Base-by-base conservation (phyloP, 1,284 basidiomycete genomes). In the Puccinia horiana region DNA sequence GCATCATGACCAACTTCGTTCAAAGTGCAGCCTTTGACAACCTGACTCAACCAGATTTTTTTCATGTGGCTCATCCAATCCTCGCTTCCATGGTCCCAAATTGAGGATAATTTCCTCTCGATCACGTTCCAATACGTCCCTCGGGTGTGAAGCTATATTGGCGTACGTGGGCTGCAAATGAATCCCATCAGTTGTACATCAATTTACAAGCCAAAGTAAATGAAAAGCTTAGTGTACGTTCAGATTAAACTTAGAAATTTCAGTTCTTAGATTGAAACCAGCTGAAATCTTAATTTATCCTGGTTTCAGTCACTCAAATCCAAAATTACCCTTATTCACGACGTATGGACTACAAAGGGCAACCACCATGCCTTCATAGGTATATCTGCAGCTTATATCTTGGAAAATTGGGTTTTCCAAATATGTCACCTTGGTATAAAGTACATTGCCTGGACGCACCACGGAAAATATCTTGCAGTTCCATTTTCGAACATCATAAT, bases 341-440 rank as follows among this genome's bases (percentile, higher is more conserved):
- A 47, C 49, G 20, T 52, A 8, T 52, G 42, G 70, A 52, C n/a
- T 32, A 74, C 47, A 23, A 74, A 56, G 54, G 49, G 72, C 2
- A 54, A 54, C 37, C 44, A 37, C 23, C 49, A 74, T 37, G 72
- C 47, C 6, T 74, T 74, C 29, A 54, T 74, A 16, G 72, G 72
- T 54, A 56, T 56, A 1, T 26, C n/a, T 20, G 72, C 29, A 1
- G 32, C 40, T 47, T 73, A 73, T 20, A 26, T 73, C n/a, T 47
- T 16, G 16, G 44, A 47, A 20, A 56, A 1, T 74, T 40, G 72
- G 29, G 26, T 2, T 8, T 73, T 49, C 42, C 8, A 47, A 9
- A 32, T 49, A 18, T 32, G 14, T 9, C 70, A 73, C 35, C 70
- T 74, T 16, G 35, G 18, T 0, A 12, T 74, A 11, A 74, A 74